phyloP scores from a whole-genome alignment of 305 asterid species.

The Fraxinus velutina region DNA sequence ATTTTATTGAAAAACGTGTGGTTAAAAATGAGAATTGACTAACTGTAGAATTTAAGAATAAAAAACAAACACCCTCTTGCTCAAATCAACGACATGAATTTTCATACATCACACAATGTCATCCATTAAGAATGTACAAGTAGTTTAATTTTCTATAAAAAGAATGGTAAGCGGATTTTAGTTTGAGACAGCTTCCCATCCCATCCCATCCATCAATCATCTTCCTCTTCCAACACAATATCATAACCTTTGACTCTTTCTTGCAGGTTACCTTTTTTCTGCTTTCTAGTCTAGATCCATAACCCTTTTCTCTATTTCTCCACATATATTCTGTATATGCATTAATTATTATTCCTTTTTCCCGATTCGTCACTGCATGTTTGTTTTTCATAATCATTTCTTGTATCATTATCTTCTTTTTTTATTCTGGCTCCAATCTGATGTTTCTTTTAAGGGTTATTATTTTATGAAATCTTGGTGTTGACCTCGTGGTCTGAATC shows the following conservation, averaged over 20 bases:
- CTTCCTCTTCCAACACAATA: background rate
- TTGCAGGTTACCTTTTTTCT: background rate
- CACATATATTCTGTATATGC: constrained; percentile 21
- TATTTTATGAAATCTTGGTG: background rate
- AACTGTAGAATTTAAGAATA: no score
- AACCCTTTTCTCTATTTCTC: background rate
- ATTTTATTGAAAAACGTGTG: no score
- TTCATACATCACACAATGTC: no score
- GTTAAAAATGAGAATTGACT: no score
- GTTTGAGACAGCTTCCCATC: background rate
- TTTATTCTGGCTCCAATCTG: constrained; percentile 29
- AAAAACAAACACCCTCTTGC: no score
- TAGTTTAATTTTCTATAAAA: no score
- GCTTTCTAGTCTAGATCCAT: background rate
- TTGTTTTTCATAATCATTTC: constrained; percentile 3
- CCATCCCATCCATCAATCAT: background rate
- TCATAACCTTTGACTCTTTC: background rate
- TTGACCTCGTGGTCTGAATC: constrained; percentile 2
- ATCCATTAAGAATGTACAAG: no score
- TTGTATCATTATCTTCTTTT: constrained; percentile 9
- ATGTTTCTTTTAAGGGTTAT: background rate
- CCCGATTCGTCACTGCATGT: background rate
- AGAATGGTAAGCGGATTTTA: background rate
- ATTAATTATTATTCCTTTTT: background rate
- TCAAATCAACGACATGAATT: no score